Percentiles rank a stretch among this genome's conserved stretches.
Evolutionary conservation across 1,284 basidiomycete genomes (phyloP).

Genomic region (Cronartium quercuum): DNA sequence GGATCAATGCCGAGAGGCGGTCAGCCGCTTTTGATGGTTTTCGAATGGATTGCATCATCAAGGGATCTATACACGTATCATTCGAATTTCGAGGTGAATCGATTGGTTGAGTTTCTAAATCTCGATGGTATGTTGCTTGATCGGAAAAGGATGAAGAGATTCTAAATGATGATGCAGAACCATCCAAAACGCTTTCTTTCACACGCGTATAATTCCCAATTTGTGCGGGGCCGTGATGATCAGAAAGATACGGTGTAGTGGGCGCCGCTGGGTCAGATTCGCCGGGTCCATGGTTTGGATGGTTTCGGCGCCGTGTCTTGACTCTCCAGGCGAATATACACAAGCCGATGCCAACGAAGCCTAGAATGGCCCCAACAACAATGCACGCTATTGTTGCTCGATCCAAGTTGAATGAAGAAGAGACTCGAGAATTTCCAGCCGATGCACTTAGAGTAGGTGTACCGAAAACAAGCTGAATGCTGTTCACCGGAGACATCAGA

Average conservation of each 20-base stretch:
- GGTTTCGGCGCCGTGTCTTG: not conserved
- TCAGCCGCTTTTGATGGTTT: not conserved
- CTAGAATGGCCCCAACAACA: not conserved
- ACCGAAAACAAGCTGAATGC: not conserved
- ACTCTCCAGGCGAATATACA: not conserved
- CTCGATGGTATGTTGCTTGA: too few species aligned
- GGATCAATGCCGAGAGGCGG: too few species aligned
- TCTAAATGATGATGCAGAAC: not conserved
- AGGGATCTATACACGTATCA: not conserved
- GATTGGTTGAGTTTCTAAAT: too few species aligned
- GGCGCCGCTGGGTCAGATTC: too few species aligned
- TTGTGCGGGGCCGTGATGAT: too few species aligned
- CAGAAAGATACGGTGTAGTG: too few species aligned
- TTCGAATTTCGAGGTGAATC: not conserved
- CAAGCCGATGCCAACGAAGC: not conserved
- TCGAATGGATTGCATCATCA: not conserved
- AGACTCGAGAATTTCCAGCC: not conserved
- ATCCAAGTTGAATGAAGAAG: not conserved
- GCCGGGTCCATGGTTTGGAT: too few species aligned
- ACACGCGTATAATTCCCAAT: too few species aligned
- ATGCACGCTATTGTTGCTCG: not conserved
- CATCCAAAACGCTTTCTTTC: too few species aligned
- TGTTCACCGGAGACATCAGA: not conserved
- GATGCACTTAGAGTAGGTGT: not conserved
- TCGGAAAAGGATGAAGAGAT: not conserved